phyloP scores from a whole-genome alignment of 768 basidiomycete species.

The Jaapia argillacea region DNA sequence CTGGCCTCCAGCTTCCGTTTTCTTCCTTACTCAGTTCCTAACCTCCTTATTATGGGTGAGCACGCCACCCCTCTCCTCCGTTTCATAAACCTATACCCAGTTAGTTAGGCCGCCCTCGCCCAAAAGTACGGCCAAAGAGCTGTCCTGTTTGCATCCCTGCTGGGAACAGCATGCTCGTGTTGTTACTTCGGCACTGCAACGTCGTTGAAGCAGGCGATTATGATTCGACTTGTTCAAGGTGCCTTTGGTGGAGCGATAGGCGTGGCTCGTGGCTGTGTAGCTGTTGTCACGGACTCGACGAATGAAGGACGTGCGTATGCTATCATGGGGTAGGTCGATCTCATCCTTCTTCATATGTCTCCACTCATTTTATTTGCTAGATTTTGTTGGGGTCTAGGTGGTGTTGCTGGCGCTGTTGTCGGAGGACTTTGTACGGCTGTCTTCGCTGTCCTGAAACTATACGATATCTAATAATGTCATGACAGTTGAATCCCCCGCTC shows the following conservation, averaged over 20 bases:
- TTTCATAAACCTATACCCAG: too few species aligned
- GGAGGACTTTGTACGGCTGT: slow-evolving; percentile 77
- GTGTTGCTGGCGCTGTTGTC: slow-evolving; percentile 82
- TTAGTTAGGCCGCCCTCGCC: slow-evolving; percentile 87
- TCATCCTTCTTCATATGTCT: not conserved
- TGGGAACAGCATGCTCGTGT: slow-evolving; percentile 79
- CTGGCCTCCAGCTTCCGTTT: slow-evolving; percentile 61
- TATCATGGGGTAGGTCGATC: slow-evolving; percentile 55
- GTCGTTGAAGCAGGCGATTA: slow-evolving; percentile 70
- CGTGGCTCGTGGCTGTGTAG: slow-evolving; percentile 83
- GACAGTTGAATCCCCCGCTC: slow-evolving; percentile 72
- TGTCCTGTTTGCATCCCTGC: slow-evolving; percentile 75
- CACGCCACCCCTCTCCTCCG: too few species aligned
- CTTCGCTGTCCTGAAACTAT: not conserved
- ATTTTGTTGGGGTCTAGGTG: slow-evolving; percentile 95
- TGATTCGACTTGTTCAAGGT: slow-evolving; percentile 81
- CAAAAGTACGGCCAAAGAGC: slow-evolving; percentile 81
- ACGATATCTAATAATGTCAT: slow-evolving; percentile 9
- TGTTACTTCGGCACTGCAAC: slow-evolving; percentile 70
- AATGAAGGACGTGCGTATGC: slow-evolving; percentile 96
- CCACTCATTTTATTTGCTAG: slow-evolving; percentile 25
- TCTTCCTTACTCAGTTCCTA: slow-evolving; percentile 93
- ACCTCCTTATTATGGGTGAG: slow-evolving; percentile 88
- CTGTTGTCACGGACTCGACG: slow-evolving; percentile 79
- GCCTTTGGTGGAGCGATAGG: slow-evolving; percentile 92